Evolutionary conservation across 2,329 filamentous ascomycete species (phyloP).

Genomic region (Venturia asperata): DNA sequence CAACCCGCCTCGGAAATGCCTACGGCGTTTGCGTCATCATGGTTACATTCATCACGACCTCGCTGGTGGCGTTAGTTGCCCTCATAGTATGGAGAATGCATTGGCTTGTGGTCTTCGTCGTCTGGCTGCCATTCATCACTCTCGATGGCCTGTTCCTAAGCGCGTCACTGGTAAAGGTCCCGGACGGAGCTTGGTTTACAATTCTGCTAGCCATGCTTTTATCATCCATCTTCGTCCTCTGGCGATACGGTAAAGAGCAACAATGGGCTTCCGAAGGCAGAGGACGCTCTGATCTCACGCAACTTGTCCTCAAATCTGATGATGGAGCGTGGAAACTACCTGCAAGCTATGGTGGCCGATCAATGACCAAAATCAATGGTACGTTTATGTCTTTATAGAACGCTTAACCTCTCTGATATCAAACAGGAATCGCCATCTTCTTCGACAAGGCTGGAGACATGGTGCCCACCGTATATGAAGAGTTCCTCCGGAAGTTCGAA

Average conservation of each 20-base stretch:
- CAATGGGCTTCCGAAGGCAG: slow-evolving; percentile 65
- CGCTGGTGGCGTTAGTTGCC: slow-evolving; percentile 64
- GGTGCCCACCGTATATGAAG: slow-evolving; percentile 60
- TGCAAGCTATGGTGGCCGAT: background rate
- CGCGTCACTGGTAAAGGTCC: slow-evolving; percentile 64
- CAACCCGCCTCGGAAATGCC: slow-evolving; percentile 54
- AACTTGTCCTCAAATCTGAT: background rate
- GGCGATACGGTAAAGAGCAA: slow-evolving; percentile 71
- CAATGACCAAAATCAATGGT: background rate
- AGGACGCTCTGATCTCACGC: slow-evolving; percentile 44
- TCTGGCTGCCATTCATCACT: slow-evolving; percentile 57
- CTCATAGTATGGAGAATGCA: slow-evolving; percentile 64
- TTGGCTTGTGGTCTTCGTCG: slow-evolving; percentile 51
- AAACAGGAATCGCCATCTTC: slow-evolving; percentile 58
- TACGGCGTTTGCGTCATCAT: slow-evolving; percentile 76
- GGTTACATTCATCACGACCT: slow-evolving; percentile 71
- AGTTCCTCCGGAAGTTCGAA: slow-evolving; percentile 66
- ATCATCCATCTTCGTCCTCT: slow-evolving; percentile 60
- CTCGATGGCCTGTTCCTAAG: slow-evolving; percentile 65
- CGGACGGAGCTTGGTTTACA: slow-evolving; percentile 72
- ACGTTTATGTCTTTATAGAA: too few relatives aligned
- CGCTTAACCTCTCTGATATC: too few relatives aligned
- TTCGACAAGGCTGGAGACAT: slow-evolving; percentile 68
- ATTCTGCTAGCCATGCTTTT: slow-evolving; percentile 57
- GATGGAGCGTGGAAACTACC: background rate